These are phyloP conservation scores for Petunia axillaris DNA, from an alignment of 257 asterid genomes.

Conservation along the genomic window DNA sequence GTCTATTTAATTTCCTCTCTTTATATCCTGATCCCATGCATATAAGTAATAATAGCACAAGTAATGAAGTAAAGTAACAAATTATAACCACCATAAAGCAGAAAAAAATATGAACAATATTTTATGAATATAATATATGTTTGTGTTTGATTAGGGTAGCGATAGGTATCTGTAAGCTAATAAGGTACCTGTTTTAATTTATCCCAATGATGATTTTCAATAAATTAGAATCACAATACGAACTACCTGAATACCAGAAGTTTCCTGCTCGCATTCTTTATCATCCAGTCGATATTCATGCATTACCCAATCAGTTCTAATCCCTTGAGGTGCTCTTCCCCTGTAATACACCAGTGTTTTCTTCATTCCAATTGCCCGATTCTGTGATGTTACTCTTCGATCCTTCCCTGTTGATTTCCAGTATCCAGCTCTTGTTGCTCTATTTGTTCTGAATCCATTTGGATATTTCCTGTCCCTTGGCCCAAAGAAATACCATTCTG, in stretches of 20 bases:
- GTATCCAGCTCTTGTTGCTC: conserved; percentile 93
- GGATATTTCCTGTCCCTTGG: conserved; percentile 98
- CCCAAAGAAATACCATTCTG: conserved; percentile 97
- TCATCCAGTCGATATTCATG: conserved; percentile 92
- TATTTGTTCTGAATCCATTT: conserved; percentile 84
- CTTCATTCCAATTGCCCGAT: conserved; percentile 89
- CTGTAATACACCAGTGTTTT: conserved; percentile 85
- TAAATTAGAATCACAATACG: conserved; percentile 26
- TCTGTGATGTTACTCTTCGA: conserved; percentile 70
- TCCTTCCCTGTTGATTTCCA: conserved; percentile 98
- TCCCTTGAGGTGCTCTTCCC: conserved; percentile 96
- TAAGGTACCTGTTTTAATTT: too few species aligned
- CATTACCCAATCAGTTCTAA: conserved; percentile 95
- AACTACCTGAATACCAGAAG: conserved; percentile 88
- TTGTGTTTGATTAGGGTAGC: too few species aligned
- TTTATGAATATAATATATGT: too few species aligned
- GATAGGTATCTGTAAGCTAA: too few species aligned
- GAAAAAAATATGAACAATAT: too few species aligned
- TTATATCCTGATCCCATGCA: neutral
- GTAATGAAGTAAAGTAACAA: neutral
- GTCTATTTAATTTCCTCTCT: neutral
- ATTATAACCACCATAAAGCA: neutral
- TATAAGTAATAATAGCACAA: neutral
- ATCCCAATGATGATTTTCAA: neutral
- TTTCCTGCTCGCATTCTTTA: conserved; percentile 64